Evolutionary conservation across 305 asterid species (phyloP).

Genomic region (Coffea humblotiana): DNA sequence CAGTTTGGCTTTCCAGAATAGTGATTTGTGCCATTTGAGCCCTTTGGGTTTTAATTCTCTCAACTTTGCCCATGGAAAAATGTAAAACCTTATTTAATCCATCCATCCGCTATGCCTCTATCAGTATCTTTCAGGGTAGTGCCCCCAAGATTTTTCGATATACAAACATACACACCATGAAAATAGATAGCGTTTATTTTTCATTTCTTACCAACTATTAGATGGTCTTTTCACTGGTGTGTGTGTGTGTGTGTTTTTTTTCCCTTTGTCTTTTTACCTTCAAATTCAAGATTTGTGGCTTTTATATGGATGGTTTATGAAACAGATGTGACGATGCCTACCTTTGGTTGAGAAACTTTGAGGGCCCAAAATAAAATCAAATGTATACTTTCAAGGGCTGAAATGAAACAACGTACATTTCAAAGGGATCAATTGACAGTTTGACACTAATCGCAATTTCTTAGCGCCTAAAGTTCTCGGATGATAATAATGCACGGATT

Average conservation of each 20-base stretch:
- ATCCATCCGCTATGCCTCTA: neutral
- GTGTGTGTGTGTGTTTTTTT: too few relatives aligned
- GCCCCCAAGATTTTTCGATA: neutral
- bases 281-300: neutral
- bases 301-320: neutral
- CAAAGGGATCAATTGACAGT: too few relatives aligned
- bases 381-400: too few relatives aligned
- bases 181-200: neutral
- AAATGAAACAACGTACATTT: too few relatives aligned
- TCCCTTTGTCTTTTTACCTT: neutral
- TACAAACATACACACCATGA: neutral
- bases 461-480: too few relatives aligned
- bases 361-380: neutral
- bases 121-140: too few relatives aligned
- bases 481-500: neutral
- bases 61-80: neutral
- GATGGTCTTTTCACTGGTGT: neutral
- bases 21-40: neutral
- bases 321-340: neutral
- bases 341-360: neutral
- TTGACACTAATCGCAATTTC: too few relatives aligned
- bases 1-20: neutral
- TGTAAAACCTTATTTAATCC: neutral
- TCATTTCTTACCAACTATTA: neutral
- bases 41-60: neutral